phyloP scores from a whole-genome alignment of 208 protist genomes.

The Zelonia costaricensis region DNA sequence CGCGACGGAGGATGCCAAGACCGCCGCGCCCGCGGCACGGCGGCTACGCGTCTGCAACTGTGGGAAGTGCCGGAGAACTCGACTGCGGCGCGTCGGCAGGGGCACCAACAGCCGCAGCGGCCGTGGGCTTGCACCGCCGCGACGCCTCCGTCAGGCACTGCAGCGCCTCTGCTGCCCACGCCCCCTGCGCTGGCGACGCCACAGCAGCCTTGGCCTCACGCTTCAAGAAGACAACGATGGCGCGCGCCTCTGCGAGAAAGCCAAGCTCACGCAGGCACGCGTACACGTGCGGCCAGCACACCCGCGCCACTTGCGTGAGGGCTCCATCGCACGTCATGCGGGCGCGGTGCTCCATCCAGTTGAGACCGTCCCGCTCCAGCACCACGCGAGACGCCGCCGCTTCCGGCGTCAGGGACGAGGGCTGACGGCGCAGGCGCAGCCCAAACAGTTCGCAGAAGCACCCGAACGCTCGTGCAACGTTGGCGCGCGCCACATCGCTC shows the following conservation, averaged over 20 bases:
- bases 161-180: constrained; percentile 25
- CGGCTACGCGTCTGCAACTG: too few relatives aligned
- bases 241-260: constrained; percentile 36
- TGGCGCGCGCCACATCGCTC: constrained; percentile 24
- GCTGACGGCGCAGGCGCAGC: constrained; percentile 37
- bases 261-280: constrained; percentile 45
- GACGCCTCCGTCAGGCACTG: constrained; percentile 5
- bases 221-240: constrained; percentile 51
- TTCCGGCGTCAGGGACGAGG: neutral
- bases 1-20: too few relatives aligned
- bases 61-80: too few relatives aligned
- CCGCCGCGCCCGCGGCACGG: too few relatives aligned
- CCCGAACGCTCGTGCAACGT: constrained; percentile 51
- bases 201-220: constrained; percentile 22
- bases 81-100: neutral
- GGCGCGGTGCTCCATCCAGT: constrained; percentile 53
- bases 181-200: neutral
- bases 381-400: constrained; percentile 10
- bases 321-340: constrained; percentile 35
- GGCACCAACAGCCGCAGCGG: too few relatives aligned
- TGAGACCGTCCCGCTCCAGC: constrained; percentile 59
- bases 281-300: constrained; percentile 51
- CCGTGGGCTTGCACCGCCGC: constrained; percentile 4
- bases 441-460: constrained; percentile 83
- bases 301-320: constrained; percentile 40